phyloP scores from a whole-genome alignment of 768 basidiomycete genomes.

The Amanita thiersii region DNA sequence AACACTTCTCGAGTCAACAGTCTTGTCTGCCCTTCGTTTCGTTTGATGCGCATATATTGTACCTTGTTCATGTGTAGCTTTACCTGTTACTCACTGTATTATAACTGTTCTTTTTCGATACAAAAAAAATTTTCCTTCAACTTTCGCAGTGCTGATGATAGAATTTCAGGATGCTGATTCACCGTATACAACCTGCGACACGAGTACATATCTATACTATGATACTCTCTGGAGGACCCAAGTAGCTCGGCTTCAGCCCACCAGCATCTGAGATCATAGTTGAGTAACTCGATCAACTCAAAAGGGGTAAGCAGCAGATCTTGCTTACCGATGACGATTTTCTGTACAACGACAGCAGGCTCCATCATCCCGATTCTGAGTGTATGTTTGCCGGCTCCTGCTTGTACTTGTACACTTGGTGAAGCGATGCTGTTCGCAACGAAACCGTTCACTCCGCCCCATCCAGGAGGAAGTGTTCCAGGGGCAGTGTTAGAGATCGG shows the following conservation, averaged over 20 bases:
- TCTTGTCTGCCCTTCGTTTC: too few species aligned
- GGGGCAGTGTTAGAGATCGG: slow-evolving; percentile 40
- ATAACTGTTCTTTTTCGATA: too few species aligned
- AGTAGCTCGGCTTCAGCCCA: slow-evolving; percentile 45
- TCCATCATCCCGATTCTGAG: slow-evolving; percentile 51
- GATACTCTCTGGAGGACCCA: slow-evolving; percentile 56
- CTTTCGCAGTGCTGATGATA: too few species aligned
- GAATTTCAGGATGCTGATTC: too few species aligned
- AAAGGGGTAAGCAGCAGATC: not conserved
- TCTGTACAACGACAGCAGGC: slow-evolving; percentile 52
- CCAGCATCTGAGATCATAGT: slow-evolving; percentile 37
- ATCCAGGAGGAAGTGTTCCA: slow-evolving; percentile 35
- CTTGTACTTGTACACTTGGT: slow-evolving; percentile 30
- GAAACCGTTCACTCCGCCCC: slow-evolving; percentile 42
- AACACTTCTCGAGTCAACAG: too few species aligned
- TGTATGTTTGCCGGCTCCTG: slow-evolving; percentile 51
- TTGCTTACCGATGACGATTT: slow-evolving; percentile 46
- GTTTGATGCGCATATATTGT: too few species aligned
- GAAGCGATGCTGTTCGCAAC: slow-evolving; percentile 44
- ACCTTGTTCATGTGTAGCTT: too few species aligned
- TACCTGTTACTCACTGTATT: too few species aligned
- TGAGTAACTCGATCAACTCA: not conserved
- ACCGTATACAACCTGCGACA: too few species aligned
- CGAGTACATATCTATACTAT: too few species aligned
- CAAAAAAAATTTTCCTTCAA: too few species aligned